Evolutionary conservation across 352 stramenopile genomes (phyloP).

Genomic region (Phytopythium vexans): DNA sequence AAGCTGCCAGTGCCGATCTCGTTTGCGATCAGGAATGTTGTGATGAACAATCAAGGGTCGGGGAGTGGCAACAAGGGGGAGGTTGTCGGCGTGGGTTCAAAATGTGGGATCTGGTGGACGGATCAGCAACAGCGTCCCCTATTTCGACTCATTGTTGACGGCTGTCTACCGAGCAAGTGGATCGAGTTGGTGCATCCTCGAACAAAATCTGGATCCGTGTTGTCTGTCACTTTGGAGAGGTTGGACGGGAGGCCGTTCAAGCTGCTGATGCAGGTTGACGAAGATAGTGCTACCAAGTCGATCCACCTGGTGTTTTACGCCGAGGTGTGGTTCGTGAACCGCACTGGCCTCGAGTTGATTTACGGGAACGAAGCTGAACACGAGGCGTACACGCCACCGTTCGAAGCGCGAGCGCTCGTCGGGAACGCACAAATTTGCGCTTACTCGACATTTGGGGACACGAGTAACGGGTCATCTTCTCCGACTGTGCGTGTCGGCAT

Average conservation of each 20-base stretch:
- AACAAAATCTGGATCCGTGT: conserved; percentile 42
- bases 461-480: conserved; percentile 21
- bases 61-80: conserved; percentile 30
- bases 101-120: conserved; percentile 75
- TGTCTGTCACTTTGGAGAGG: conserved; percentile 60
- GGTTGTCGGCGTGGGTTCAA: conserved; percentile 51
- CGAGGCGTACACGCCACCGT: conserved; percentile 58
- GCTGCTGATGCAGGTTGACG: conserved; percentile 58
- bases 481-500: conserved; percentile 60
- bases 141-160: conserved; percentile 65
- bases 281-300: conserved; percentile 31
- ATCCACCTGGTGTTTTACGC: conserved; percentile 53
- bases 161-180: conserved; percentile 66
- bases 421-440: conserved; percentile 73
- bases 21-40: conserved; percentile 13
- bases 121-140: conserved; percentile 56
- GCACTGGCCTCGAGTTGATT: conserved; percentile 66
- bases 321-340: conserved; percentile 83
- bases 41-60: conserved; percentile 12
- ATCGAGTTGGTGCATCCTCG: conserved; percentile 50
- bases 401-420: conserved; percentile 52
- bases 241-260: conserved; percentile 57
- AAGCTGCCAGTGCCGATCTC: conserved; percentile 70
- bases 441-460: conserved; percentile 37
- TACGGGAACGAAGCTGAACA: conserved; percentile 65